phyloP scores from a whole-genome alignment of 1,139 yeast species.

The Diutina rugosa region DNA sequence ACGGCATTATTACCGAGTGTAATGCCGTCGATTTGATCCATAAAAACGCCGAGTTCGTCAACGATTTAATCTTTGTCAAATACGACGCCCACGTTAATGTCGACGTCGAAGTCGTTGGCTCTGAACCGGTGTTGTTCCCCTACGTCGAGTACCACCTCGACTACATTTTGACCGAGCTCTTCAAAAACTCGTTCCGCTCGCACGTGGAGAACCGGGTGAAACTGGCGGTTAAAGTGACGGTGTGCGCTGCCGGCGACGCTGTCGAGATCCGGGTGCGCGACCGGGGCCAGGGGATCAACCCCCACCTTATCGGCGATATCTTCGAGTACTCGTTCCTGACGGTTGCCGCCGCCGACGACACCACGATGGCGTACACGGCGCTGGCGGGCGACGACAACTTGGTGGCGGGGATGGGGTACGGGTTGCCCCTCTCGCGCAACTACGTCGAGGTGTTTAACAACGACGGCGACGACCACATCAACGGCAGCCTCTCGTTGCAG shows the following conservation, averaged over 20 bases:
- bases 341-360: slow-evolving; percentile 36
- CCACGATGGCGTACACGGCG: not conserved
- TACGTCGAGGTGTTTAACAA: slow-evolving; percentile 34
- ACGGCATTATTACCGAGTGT: slow-evolving; percentile 62
- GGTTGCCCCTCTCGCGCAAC: slow-evolving; percentile 67
- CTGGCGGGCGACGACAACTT: slow-evolving; percentile 40
- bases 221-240: slow-evolving; percentile 56
- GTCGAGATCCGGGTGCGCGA: slow-evolving; percentile 69
- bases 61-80: slow-evolving; percentile 69
- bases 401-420: slow-evolving; percentile 96
- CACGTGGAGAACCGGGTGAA: slow-evolving; percentile 55
- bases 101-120: slow-evolving; percentile 24
- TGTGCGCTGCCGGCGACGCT: slow-evolving; percentile 36
- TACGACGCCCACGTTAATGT: slow-evolving; percentile 63
- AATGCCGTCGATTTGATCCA: slow-evolving; percentile 47
- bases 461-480: slow-evolving; percentile 13
- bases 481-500: slow-evolving; percentile 69
- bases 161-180: slow-evolving; percentile 73
- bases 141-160: slow-evolving; percentile 82
- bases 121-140: slow-evolving; percentile 33
- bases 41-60: slow-evolving; percentile 61
- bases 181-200: slow-evolving; percentile 79
- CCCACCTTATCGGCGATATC: slow-evolving; percentile 47
- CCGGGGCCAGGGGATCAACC: slow-evolving; percentile 79
- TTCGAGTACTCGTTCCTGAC: slow-evolving; percentile 85